These are phyloP conservation scores for Ceratobasidium sp. DNA, from an alignment of 1,284 basidiomycete genomes.

Conservation along the genomic window DNA sequence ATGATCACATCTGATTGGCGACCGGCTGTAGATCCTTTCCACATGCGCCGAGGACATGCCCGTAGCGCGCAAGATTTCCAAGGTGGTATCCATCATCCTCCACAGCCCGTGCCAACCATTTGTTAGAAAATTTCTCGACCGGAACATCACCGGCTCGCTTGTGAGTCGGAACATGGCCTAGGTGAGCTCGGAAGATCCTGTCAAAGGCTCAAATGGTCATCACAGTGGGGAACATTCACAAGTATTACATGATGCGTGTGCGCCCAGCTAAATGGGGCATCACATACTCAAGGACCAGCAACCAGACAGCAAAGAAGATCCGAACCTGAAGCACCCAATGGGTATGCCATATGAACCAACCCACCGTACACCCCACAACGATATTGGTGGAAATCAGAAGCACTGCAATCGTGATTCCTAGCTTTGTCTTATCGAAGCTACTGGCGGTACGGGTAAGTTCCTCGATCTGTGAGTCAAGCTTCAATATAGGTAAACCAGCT, in stretches of 20 bases:
- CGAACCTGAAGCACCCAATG: neutral
- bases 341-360: conserved; percentile 10
- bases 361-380: neutral
- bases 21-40: conserved; percentile 7
- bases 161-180: conserved; percentile 9
- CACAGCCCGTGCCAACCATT: neutral
- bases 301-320: conserved; percentile 26
- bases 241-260: conserved; percentile 8
- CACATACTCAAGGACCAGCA: neutral
- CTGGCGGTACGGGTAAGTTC: conserved; percentile 2
- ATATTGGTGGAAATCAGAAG: conserved; percentile 5
- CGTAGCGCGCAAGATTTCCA: neutral
- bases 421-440: conserved; percentile 6
- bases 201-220: conserved; percentile 5
- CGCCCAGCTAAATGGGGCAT: neutral
- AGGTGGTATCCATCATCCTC: neutral
- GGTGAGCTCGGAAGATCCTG: conserved; percentile 22
- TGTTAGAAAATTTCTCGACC: neutral
- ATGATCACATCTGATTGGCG: conserved; percentile 17
- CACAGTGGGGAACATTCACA: conserved; percentile 3
- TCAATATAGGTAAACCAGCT: conserved; percentile 2
- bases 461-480: conserved; percentile 1
- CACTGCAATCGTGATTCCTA: conserved; percentile 13
- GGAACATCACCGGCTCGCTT: neutral
- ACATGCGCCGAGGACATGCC: neutral